Conservation (phyloP, 2,329 filamentous ascomycete species). For the Fusarium floridanum region DNA sequence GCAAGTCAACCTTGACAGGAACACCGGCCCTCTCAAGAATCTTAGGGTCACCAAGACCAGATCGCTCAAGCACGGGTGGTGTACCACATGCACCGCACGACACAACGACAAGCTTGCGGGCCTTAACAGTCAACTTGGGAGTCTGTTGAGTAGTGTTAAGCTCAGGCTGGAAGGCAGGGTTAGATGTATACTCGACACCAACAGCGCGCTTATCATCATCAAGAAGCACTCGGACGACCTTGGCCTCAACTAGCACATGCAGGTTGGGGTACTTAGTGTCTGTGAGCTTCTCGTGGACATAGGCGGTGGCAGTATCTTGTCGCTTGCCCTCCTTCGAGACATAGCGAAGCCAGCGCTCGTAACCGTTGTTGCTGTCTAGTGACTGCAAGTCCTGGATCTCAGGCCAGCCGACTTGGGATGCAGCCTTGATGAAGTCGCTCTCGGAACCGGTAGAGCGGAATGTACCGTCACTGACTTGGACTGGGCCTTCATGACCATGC, state of each 20-base stretch:
- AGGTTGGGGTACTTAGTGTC: slow-evolving; percentile 65
- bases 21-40: slow-evolving; percentile 63
- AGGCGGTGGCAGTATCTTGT: slow-evolving; percentile 69
- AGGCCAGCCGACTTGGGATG: slow-evolving; percentile 61
- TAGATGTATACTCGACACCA: slow-evolving; percentile 70
- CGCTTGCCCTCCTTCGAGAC: slow-evolving; percentile 63
- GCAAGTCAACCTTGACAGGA: slow-evolving; percentile 59
- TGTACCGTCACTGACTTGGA: slow-evolving; percentile 66
- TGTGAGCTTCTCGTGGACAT: slow-evolving; percentile 52
- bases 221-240: slow-evolving; percentile 68
- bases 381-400: slow-evolving; percentile 67
- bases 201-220: slow-evolving; percentile 63
- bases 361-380: slow-evolving; percentile 56
- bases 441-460: slow-evolving; percentile 56
- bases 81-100: slow-evolving; percentile 65
- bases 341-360: slow-evolving; percentile 54
- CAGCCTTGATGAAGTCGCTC: slow-evolving; percentile 64
- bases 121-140: slow-evolving; percentile 39
- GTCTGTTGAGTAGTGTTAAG: slow-evolving; percentile 17
- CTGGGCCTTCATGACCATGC: slow-evolving; percentile 68
- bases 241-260: slow-evolving; percentile 68
- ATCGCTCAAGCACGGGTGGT: slow-evolving; percentile 70
- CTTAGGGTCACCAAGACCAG: slow-evolving; percentile 68
- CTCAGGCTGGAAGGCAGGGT: slow-evolving; percentile 41
- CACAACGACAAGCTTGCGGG: slow-evolving; percentile 49